Conservation (phyloP, 495 filamentous ascomycete species). For the Monascus purpureus region DNA sequence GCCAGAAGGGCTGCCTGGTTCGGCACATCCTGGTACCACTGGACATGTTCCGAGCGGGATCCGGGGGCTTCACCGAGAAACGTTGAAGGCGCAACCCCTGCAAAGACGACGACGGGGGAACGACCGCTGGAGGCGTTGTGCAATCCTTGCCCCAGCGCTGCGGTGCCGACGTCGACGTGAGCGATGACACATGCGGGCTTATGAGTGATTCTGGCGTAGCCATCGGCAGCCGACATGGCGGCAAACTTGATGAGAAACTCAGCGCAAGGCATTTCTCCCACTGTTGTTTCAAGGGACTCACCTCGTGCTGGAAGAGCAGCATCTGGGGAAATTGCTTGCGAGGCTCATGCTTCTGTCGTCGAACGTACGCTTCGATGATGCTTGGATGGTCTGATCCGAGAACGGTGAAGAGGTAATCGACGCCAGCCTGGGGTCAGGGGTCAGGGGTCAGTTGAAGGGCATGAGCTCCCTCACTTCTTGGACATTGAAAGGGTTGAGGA, state of each 20-base stretch:
- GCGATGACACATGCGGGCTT: conserved; percentile 12
- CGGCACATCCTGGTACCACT: conserved; percentile 16
- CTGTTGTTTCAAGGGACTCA: conserved; percentile 2
- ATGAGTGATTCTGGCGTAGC: conserved; percentile 12
- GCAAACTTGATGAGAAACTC: conserved; percentile 7
- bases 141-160: conserved; percentile 12
- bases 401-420: conserved; percentile 11
- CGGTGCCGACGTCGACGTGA: conserved; percentile 17
- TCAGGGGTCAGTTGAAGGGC: background rate
- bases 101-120: conserved; percentile 15
- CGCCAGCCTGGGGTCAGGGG: conserved; percentile 5
- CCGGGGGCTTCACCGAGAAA: conserved; percentile 11
- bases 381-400: conserved; percentile 13
- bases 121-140: conserved; percentile 16
- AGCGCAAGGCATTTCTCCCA: background rate
- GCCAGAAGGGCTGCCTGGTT: conserved; percentile 12
- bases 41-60: conserved; percentile 13
- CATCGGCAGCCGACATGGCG: conserved; percentile 16
- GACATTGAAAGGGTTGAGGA: background rate
- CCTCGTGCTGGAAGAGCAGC: conserved; percentile 17
- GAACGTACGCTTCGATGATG: conserved; percentile 14
- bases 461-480: background rate
- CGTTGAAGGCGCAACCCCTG: conserved; percentile 11
- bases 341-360: conserved; percentile 8
- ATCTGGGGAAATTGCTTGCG: conserved; percentile 12